Conservation (phyloP, 352 stramenopile genomes). For the Phytopythium kandeliae region DNA sequence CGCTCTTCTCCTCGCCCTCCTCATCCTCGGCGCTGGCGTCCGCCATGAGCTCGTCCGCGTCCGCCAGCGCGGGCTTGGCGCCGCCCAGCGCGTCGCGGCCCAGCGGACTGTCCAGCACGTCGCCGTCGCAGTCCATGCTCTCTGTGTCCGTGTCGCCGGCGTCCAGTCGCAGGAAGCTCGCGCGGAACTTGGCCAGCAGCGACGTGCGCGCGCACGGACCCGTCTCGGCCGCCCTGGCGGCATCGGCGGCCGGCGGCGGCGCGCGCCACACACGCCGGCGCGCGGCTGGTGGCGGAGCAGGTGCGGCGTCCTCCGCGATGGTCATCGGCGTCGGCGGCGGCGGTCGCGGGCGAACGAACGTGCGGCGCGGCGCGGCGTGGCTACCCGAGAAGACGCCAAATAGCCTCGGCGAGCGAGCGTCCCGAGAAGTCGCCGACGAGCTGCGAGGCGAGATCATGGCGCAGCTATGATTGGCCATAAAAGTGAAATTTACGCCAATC, state of each 20-base stretch:
- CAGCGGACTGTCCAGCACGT: constrained; percentile 2
- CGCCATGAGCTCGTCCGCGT: constrained; percentile 11
- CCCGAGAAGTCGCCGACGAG: no score
- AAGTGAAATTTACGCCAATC: no score
- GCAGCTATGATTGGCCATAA: no score
- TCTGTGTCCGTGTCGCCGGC: constrained; percentile 32
- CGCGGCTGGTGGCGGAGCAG: not conserved
- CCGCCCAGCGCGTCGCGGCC: not conserved
- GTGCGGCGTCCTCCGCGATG: not conserved
- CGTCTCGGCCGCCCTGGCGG: not conserved
- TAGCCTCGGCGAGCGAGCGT: no score
- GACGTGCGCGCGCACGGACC: constrained; percentile 1
- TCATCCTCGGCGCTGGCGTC: constrained; percentile 7
- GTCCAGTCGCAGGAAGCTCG: constrained; percentile 14
- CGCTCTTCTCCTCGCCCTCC: not conserved
- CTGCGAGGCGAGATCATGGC: no score
- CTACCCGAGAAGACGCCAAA: constrained; percentile 1
- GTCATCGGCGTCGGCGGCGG: not conserved
- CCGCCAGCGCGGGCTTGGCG: not conserved
- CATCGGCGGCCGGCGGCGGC: not conserved
- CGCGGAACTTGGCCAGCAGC: constrained; percentile 26
- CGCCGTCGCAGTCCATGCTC: constrained; percentile 14
- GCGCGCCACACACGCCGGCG: not conserved
- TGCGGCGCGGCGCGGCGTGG: not conserved
- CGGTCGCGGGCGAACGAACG: not conserved